These are phyloP conservation scores for Lolium rigidum DNA, from an alignment of 176 grass and related monocot genomes.

Conservation along the genomic window DNA sequence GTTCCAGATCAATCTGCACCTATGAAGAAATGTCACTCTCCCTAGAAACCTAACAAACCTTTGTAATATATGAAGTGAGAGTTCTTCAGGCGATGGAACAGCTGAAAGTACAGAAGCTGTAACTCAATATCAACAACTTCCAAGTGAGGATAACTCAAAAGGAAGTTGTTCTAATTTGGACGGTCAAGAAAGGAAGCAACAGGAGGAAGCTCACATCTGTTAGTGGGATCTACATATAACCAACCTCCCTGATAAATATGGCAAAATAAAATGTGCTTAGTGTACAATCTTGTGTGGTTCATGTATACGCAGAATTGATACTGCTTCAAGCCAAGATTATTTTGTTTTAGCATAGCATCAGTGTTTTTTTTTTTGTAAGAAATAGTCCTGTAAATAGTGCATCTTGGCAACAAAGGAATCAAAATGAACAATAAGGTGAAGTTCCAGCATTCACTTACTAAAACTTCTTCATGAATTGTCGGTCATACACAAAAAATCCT, in stretches of 20 bases:
- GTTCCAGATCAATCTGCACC: not conserved
- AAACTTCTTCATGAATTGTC: not conserved
- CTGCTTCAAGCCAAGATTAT: not conserved
- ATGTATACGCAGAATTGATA: slow-evolving; percentile 6
- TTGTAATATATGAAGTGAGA: slow-evolving; percentile 49
- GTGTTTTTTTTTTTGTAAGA: not conserved
- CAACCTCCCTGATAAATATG: not conserved
- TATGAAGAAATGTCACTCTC: not conserved
- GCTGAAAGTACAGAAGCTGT: not conserved
- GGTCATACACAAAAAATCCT: not conserved
- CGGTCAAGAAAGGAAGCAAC: slow-evolving; percentile 36
- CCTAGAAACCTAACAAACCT: slow-evolving; percentile 20
- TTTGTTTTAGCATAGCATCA: not conserved
- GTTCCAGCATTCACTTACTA: not conserved
- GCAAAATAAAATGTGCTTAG: not conserved
- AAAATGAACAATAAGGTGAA: slow-evolving; percentile 10
- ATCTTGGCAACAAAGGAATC: not conserved
- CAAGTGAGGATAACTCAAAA: slow-evolving; percentile 32
- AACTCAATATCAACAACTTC: slow-evolving; percentile 45
- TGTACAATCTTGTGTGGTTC: not conserved
- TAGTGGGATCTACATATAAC: not conserved
- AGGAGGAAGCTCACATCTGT: slow-evolving; percentile 43
- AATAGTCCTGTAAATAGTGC: not conserved
- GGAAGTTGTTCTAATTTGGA: not conserved
- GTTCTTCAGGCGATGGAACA: slow-evolving; percentile 23